Base-by-base conservation (phyloP, 768 basidiomycete species). In the Coprinopsis marcescibilis region DNA sequence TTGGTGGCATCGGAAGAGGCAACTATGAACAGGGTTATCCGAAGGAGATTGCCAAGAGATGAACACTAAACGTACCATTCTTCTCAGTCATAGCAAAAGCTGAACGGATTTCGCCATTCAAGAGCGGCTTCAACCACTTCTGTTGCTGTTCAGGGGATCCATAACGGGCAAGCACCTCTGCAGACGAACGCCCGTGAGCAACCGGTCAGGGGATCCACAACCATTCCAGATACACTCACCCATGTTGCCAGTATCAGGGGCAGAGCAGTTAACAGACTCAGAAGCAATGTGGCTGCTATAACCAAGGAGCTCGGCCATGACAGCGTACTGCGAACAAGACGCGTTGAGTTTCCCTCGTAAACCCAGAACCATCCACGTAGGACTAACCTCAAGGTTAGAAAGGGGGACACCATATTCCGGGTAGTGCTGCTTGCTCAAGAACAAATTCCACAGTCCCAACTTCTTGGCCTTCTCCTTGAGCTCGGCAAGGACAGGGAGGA, bases 241-340 rank as follows among this genome's bases (percentile, higher is more conserved):
- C 93, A 97, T 97, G 64, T 97, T 97, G 1, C 94, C 95, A 3
- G 95, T 98, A 65, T 98, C 95, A 24, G 95, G 95, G 12, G 94
- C 93, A 20, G 93, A 83, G 66, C 93, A 98, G 60, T 99, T 99
- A 46, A 88, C 82, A 11, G 77, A 81, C 67, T 97, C 85, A 17
- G 94, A 82, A 2, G 85, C 90, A 41, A 93, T 66, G 53, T 83
- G 83, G 7, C 86, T 84, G 17, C 77, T 83, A 46, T 90, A 81
- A 3, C 94, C 94, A 54, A 97, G 77, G 35, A 96, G 66, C 65
- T 96, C 95, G n/a, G 93, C 93, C 84, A 97, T 96, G 23, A 97
- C 86, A 30, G 89, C 91, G 62, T 99, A 98, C 91, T 94, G 53
- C 4, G 12, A 19, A 15, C 14, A 30, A 4, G 43, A 21, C 20